Conservation (phyloP, 176 grass and related monocot genomes). For the Lolium multiflorum region DNA sequence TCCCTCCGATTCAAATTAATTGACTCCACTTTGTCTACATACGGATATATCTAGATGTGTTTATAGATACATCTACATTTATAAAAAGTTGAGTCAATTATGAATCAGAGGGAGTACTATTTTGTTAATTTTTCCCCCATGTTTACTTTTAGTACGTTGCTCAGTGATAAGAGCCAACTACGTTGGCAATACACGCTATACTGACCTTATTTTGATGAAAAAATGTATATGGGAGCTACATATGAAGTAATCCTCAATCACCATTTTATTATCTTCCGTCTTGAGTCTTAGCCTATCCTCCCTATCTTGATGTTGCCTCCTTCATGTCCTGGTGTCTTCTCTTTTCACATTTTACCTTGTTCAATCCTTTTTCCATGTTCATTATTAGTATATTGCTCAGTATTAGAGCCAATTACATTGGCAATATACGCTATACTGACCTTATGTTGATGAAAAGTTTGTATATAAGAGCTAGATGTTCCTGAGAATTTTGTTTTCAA, state of each 20-base stretch:
- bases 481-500: neutral
- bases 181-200: slow-evolving; percentile 59
- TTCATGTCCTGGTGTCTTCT: neutral
- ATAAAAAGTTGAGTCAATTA: no score
- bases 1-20: no score
- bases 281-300: neutral
- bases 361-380: neutral
- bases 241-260: neutral
- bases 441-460: slow-evolving; percentile 35
- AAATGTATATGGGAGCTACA: slow-evolving; percentile 43
- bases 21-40: no score
- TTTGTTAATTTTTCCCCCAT: neutral
- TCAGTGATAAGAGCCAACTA: slow-evolving; percentile 53
- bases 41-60: no score
- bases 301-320: slow-evolving; percentile 8
- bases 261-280: neutral
- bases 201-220: slow-evolving; percentile 42
- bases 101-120: neutral
- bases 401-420: slow-evolving; percentile 50
- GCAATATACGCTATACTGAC: slow-evolving; percentile 57
- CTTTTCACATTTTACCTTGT: neutral
- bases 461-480: slow-evolving; percentile 46
- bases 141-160: slow-evolving; percentile 12
- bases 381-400: slow-evolving; percentile 20
- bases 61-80: no score